Percentiles rank a stretch among this genome's conserved stretches.
phyloP scores from a whole-genome alignment of 768 basidiomycete genomes.

The Gelatoporia subvermispora region DNA sequence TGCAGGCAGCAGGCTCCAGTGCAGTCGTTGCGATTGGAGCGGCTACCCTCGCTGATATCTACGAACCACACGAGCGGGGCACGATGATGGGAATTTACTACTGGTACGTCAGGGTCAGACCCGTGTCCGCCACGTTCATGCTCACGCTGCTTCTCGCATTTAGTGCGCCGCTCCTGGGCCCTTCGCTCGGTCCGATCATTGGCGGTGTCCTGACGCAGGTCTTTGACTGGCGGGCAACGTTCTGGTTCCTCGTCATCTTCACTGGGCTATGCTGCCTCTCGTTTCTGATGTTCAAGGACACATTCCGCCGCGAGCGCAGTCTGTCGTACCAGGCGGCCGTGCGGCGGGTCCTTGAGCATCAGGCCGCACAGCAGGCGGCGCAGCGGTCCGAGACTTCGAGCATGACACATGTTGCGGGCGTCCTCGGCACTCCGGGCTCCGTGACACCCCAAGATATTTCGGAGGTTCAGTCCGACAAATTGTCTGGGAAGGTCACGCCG shows the following conservation, averaged over 20 bases:
- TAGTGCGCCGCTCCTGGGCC: constrained; percentile 73
- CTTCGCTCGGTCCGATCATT: constrained; percentile 61
- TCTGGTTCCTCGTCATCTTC: constrained; percentile 76
- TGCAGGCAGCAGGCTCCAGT: constrained; percentile 70
- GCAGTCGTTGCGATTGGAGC: constrained; percentile 71
- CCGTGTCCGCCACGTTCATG: neutral
- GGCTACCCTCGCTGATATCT: constrained; percentile 75
- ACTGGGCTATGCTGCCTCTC: constrained; percentile 47
- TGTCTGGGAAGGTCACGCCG: neutral
- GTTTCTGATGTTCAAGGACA: constrained; percentile 75
- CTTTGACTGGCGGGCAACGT: constrained; percentile 74
- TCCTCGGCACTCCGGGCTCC: neutral
- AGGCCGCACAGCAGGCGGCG: constrained; percentile 14
- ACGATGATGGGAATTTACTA: constrained; percentile 79
- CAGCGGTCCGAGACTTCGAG: constrained; percentile 21
- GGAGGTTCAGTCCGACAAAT: constrained; percentile 2
- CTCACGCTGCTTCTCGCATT: neutral
- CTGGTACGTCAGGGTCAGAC: constrained; percentile 9
- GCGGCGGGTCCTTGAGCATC: constrained; percentile 29
- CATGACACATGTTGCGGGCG: constrained; percentile 12
- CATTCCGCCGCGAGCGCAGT: constrained; percentile 80
- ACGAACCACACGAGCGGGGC: constrained; percentile 69
- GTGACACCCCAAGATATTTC: neutral
- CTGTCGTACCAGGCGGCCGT: constrained; percentile 70
- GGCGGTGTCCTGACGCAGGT: constrained; percentile 64